phyloP scores from a whole-genome alignment of 1,139 yeast species.

The Protomyces gravidus region DNA sequence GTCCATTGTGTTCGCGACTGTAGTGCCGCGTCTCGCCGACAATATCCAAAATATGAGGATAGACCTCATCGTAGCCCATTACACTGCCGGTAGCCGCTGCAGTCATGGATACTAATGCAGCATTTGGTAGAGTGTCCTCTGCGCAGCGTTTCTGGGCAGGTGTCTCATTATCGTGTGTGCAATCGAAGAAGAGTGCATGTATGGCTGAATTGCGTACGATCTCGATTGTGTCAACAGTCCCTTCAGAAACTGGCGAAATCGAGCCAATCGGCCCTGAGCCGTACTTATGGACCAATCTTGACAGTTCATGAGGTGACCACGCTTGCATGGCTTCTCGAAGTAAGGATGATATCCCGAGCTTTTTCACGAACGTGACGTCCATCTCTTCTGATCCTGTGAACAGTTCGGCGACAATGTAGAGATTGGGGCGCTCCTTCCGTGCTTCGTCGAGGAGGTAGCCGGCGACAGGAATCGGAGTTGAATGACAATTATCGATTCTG shows the following conservation, averaged over 20 bases:
- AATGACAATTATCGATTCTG: slow-evolving; percentile 91
- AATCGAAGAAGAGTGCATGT: slow-evolving; percentile 94
- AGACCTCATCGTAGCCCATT: slow-evolving; percentile 89
- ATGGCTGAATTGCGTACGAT: slow-evolving; percentile 61
- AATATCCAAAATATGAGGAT: slow-evolving; percentile 72
- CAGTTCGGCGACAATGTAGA: slow-evolving; percentile 90
- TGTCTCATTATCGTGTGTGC: slow-evolving; percentile 92
- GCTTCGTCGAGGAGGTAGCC: slow-evolving; percentile 85
- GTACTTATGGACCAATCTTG: slow-evolving; percentile 80
- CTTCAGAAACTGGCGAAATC: slow-evolving; percentile 41
- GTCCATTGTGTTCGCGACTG: slow-evolving; percentile 57
- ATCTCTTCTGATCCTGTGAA: slow-evolving; percentile 88
- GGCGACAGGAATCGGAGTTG: slow-evolving; percentile 94
- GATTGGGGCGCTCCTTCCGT: slow-evolving; percentile 72
- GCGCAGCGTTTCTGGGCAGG: slow-evolving; percentile 86
- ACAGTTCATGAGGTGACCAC: slow-evolving; percentile 78
- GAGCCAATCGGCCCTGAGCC: slow-evolving; percentile 97
- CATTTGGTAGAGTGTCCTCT: slow-evolving; percentile 90
- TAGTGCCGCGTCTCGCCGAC: slow-evolving; percentile 74
- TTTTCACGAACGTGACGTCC: slow-evolving; percentile 85
- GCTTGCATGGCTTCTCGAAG: slow-evolving; percentile 98
- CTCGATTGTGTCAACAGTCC: not conserved
- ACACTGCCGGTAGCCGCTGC: slow-evolving; percentile 93
- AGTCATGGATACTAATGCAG: slow-evolving; percentile 89
- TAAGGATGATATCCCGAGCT: slow-evolving; percentile 79